Base-by-base conservation (phyloP, 805 yeast genomes). In the Starmerella cellae region DNA sequence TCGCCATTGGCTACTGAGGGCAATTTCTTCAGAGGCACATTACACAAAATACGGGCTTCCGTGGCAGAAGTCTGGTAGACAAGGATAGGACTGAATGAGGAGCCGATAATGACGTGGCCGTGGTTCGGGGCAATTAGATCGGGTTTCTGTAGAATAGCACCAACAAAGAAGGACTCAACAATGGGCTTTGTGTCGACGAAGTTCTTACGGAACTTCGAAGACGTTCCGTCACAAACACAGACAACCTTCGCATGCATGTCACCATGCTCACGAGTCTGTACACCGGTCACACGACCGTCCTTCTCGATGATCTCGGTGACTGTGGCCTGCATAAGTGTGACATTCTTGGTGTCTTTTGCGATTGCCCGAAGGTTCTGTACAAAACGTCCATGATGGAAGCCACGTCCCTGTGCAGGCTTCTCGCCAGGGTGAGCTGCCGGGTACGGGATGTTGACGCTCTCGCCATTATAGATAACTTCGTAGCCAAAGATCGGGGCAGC, bases 321-420 rank as follows among this genome's bases (percentile, higher is more conserved):
- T 10, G 80, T 83, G 17, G 93, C 96, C 60, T 84, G 87, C 30
- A 83, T 50, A 56, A 79, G 66, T 2, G 87, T 77, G 17, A 88
- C 82, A 54, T 85, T 84, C 32, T 73, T 69, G 53, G 85, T 91
- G 8, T 57, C 58, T 38, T 69, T 66, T 18, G 82, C 87, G n/a
- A 81, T 74, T 13, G 59, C 56, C 51, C 98, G 73, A 50, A 91
- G 68, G 56, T 84, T 84, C 60, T 67, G 66, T 40, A 91, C 69
- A 55, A 91, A 91, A 44, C 75, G 77, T 18, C 98, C 98, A 59
- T 91, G 96, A 55, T 84, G 94, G 65, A 91, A 85, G 1, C 94
- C 79, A 4, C 82, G 81, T 43, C 98, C 98, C 52, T 70, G 61
- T 3, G 71, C 73, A 3, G 42, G 31, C 31, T 20, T 30, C 2